Evolutionary conservation across 1,139 yeast species (phyloP).

Genomic region (Nematodospora anomalae): DNA sequence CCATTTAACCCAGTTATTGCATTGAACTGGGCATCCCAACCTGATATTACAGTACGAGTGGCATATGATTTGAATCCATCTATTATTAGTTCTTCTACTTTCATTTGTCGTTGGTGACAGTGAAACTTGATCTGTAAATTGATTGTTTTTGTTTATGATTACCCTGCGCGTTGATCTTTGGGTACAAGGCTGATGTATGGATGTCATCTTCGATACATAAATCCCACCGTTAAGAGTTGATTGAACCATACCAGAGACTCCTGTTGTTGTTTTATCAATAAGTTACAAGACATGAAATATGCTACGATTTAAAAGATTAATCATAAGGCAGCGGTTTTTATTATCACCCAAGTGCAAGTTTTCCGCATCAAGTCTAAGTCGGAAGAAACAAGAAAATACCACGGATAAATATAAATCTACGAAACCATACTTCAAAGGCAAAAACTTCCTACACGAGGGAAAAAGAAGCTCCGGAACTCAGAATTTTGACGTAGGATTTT

Average conservation of each 20-base stretch:
- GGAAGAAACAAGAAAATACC: no score
- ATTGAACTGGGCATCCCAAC: constrained; percentile 95
- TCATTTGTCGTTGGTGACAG: constrained; percentile 49
- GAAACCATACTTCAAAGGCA: no score
- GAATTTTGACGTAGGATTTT: no score
- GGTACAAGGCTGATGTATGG: neutral
- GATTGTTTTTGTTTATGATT: constrained; percentile 1
- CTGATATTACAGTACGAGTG: constrained; percentile 90
- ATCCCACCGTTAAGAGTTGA: no score
- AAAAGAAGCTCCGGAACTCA: no score
- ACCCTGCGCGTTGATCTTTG: neutral
- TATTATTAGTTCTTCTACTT: constrained; percentile 89
- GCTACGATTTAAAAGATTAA: neutral
- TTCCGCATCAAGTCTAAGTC: neutral
- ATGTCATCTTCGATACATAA: neutral
- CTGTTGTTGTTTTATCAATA: no score
- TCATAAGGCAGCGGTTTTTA: neutral
- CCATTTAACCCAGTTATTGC: constrained; percentile 98
- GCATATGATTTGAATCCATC: constrained; percentile 99
- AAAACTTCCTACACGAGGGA: no score
- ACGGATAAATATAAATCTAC: no score
- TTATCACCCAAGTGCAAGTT: neutral
- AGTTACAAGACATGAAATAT: neutral
- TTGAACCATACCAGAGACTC: no score
- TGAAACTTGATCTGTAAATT: no score